Percentiles rank a stretch among this genome's conserved stretches.
phyloP scores from a whole-genome alignment of 805 yeast species.

The Schwanniomyces occidentalis region DNA sequence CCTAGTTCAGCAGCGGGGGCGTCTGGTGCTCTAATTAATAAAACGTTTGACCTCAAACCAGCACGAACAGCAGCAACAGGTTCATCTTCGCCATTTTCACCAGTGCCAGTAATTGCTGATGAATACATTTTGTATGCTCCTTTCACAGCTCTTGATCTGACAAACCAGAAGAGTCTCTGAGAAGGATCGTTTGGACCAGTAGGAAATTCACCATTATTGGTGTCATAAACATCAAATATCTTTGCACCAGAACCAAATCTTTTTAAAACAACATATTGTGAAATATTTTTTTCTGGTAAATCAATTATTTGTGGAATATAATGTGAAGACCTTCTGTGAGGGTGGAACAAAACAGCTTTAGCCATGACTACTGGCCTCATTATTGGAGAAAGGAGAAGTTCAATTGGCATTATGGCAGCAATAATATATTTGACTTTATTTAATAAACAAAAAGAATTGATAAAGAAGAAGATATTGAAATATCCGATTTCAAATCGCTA shows the following conservation, averaged over 20 bases:
- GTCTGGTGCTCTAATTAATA: conserved; percentile 51
- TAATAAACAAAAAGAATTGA: too few species aligned
- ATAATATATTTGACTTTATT: too few species aligned
- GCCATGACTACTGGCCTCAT: conserved; percentile 61
- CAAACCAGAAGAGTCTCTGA: conserved; percentile 51
- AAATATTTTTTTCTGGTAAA: conserved; percentile 33
- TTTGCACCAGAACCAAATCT: conserved; percentile 65
- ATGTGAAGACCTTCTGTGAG: conserved; percentile 56
- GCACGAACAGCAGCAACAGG: conserved; percentile 62
- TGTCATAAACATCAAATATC: conserved; percentile 53
- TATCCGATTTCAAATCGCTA: too few species aligned
- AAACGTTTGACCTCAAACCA: conserved; percentile 59
- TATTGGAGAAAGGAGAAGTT: conserved; percentile 55
- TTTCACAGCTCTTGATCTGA: conserved; percentile 64
- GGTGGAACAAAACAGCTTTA: conserved; percentile 52
- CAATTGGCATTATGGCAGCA: conserved; percentile 51
- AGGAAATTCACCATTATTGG: conserved; percentile 37
- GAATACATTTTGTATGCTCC: conserved; percentile 64
- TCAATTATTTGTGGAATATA: conserved; percentile 57
- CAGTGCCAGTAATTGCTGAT: conserved; percentile 39
- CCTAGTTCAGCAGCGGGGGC: conserved; percentile 58
- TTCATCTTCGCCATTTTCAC: conserved; percentile 50
- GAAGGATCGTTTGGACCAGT: conserved; percentile 44
- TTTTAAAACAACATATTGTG: conserved; percentile 50
- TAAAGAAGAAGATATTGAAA: too few species aligned